Evolutionary conservation across 805 yeast species (phyloP), one percentile per base, ranked within the genome.

Genomic region (Candida tallmaniae): DNA sequence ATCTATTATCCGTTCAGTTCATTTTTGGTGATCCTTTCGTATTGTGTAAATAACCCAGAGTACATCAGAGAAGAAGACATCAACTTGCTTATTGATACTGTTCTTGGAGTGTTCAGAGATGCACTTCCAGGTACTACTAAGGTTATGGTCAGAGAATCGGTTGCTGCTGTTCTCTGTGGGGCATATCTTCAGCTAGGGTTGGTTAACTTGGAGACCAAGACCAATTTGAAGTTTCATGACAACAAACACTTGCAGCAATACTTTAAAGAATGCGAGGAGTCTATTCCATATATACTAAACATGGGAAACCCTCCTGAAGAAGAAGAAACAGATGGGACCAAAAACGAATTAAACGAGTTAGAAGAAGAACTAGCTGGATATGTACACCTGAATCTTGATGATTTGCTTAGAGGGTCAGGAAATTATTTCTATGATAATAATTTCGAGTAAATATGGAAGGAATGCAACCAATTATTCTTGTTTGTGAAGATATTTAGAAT

Each of bases 1-100:
- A 35, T 54, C 27, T 54, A 50, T 26, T 62, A 47, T 33, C 63
- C 67, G 1, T 42, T 58, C 15, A 42, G 58, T 17, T 69, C 70
- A 4, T 53, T 46, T 32, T 42, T 59, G 24, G 49, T 47, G 11
- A 21, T 62, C 2, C 33, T 60, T 10, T 54, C 60, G 1, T 46
- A 51, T 24, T 53, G 59, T 30, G 36, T 64, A 27, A 61, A 58
- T 41, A 51, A 51, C 28, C 60, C 65, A 3, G 45, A 46, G 9
- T 46, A 47, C 7, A 46, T 50, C 0, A 65, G 60, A 5, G 32
- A 43, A 14, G 37, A 38, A 16, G 70, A 65, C 39, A 41, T 60
- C 22, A 44, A 52, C 25, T 39, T 65, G 24, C 47, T 65, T 24
- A 50, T 58, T 31, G 42, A 40, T 16, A 36, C 10, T 40, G 1